phyloP scores from a whole-genome alignment of 2,329 filamentous ascomycete genomes.

The Colletotrichum plurivorum region DNA sequence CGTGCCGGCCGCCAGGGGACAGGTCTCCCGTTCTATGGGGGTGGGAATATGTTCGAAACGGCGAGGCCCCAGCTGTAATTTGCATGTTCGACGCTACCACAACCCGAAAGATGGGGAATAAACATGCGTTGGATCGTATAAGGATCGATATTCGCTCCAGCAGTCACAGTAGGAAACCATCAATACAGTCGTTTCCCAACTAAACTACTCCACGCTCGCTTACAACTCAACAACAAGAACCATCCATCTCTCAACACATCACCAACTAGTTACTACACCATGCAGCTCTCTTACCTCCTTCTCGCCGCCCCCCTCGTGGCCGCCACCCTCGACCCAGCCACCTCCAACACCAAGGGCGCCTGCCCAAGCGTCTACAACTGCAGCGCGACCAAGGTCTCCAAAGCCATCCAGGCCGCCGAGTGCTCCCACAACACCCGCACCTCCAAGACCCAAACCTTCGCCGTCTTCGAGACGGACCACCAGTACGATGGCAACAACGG shows the following conservation, averaged over 20 bases:
- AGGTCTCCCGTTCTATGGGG: constrained; percentile 1
- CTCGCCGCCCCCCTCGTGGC: constrained; percentile 30
- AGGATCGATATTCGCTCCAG: neutral
- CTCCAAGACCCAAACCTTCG: constrained; percentile 33
- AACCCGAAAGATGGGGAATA: constrained; percentile 4
- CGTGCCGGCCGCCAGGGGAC: constrained; percentile 5
- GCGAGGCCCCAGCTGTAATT: constrained; percentile 27
- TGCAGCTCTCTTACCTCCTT: constrained; percentile 29
- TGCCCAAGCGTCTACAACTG: constrained; percentile 34
- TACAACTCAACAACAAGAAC: neutral
- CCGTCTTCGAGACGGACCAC: constrained; percentile 39
- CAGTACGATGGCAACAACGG: constrained; percentile 32
- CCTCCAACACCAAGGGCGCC: constrained; percentile 38
- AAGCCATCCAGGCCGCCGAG: constrained; percentile 40
- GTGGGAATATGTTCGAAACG: constrained; percentile 36
- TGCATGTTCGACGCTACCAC: constrained; percentile 17
- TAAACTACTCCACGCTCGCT: neutral
- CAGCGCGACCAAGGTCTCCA: constrained; percentile 35
- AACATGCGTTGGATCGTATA: neutral
- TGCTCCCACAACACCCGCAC: constrained; percentile 39
- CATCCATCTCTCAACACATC: neutral
- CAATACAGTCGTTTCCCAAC: neutral
- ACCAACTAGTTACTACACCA: too few relatives aligned
- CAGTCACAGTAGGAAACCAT: neutral
- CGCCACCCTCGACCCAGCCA: constrained; percentile 35